Evolutionary conservation across 306 rosid genomes (phyloP), one percentile per base, ranked within the genome.

Genomic region (Cucumis hystrix): DNA sequence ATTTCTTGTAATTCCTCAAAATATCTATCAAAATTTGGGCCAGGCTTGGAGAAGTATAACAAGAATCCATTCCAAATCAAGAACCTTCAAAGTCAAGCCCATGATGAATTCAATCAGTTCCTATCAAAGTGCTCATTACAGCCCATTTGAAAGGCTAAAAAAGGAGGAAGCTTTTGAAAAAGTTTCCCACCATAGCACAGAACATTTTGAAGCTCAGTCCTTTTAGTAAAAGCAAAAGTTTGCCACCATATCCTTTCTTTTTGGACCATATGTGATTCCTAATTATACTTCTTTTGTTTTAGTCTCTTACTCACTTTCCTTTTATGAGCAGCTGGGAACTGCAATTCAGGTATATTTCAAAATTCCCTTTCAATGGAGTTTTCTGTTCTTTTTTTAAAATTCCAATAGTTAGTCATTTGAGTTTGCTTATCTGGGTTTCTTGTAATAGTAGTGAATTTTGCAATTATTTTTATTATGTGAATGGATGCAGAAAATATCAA

Each of bases 151-250:
- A 37, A 39, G 73, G 10, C 15, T 40, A 20, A 67, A 67, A 39
- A 67, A 10, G 52, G 41, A 21, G 33, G 54, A 47, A 43, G 8
- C 23, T 68, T 70, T 47, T 70, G 58, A 70, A 70, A 70, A 70
- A 47, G 75, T 70, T 69, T 70, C 75, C 75, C 74, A 68, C 74
- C 74, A 40, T 39, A 23, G 54, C 55, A 66, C 51, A 68, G 14
- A 2, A n/a, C 74, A 68, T 11, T 39, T 18, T 18, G 16, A 65
- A 39, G 14, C 33, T 6, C 54, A 43, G 18, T 20, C 11, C 74
- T 68, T 68, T 43, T 40, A n/a, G 8, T 49, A 52, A 52, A 52
- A 15, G 57, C 9, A 61, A 28, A 33, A 33, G 37, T 33, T 33
- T 33, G 37, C 37, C 37, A 33, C 37, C 37, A 33, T 33, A 33